A percentile compares a stretch with the other conserved stretches of the same genome.
These are phyloP conservation scores for Arthrobotrys iridis DNA, from an alignment of 2,329 filamentous ascomycete genomes.

Conservation along the genomic window DNA sequence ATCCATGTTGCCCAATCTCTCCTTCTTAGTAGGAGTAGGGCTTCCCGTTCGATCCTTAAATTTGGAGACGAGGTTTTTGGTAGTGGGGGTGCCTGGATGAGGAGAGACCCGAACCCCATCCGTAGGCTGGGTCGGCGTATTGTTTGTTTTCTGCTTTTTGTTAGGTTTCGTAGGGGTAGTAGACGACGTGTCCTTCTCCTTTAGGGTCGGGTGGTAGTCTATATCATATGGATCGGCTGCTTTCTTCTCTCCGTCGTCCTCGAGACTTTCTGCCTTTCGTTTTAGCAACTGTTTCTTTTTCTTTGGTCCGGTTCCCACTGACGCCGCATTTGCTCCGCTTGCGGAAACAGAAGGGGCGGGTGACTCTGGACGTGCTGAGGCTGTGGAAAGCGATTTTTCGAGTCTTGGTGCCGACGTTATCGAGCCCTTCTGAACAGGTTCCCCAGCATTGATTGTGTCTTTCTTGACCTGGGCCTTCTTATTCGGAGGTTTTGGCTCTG, in stretches of 20 bases:
- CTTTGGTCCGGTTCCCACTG: slow-evolving; percentile 18
- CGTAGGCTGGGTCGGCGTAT: slow-evolving; percentile 34
- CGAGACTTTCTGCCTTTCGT: slow-evolving; percentile 46
- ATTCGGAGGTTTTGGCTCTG: slow-evolving; percentile 30
- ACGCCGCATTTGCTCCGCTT: neutral
- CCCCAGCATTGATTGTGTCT: slow-evolving; percentile 10
- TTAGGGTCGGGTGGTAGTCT: slow-evolving; percentile 36
- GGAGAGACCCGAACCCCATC: slow-evolving; percentile 40
- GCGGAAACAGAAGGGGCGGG: slow-evolving; percentile 18
- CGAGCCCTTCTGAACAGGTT: slow-evolving; percentile 38
- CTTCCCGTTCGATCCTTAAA: slow-evolving; percentile 48
- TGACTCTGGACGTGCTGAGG: slow-evolving; percentile 29
- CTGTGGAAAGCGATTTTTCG: slow-evolving; percentile 42
- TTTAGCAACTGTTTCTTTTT: slow-evolving; percentile 50
- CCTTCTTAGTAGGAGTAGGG: slow-evolving; percentile 42
- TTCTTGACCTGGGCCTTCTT: slow-evolving; percentile 43
- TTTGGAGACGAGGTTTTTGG: slow-evolving; percentile 44
- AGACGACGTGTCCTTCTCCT: slow-evolving; percentile 33
- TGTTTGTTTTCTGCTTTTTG: slow-evolving; percentile 48
- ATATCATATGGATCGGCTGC: slow-evolving; percentile 38
- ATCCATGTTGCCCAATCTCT: slow-evolving; percentile 33
- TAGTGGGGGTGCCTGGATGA: slow-evolving; percentile 38
- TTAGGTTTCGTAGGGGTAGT: slow-evolving; percentile 43
- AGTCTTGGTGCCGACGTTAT: slow-evolving; percentile 47
- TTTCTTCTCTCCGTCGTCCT: slow-evolving; percentile 46